A percentile compares a stretch with the other conserved stretches of the same genome.
Evolutionary conservation across 2,329 filamentous ascomycete genomes (phyloP).

Genomic region (Talaromyces sp.): DNA sequence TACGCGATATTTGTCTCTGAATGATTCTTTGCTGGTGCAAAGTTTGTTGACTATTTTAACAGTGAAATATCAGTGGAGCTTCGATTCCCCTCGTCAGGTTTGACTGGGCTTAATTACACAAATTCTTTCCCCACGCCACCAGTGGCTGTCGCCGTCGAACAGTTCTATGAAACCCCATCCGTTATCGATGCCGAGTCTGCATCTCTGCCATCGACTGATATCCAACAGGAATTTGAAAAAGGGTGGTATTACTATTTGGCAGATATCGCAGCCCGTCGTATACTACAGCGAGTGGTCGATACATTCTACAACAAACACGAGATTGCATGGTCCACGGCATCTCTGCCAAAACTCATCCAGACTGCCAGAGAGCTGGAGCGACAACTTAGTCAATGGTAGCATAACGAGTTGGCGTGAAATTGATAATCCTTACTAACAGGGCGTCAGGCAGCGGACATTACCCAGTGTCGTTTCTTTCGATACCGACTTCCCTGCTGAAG

Average conservation of each 20-base stretch:
- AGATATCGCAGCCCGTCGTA: slow-evolving; percentile 1
- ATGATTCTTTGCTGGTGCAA: not conserved
- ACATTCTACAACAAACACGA: slow-evolving; percentile 6
- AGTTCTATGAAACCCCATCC: not conserved
- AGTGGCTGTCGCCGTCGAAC: too few species aligned
- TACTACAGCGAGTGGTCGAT: not conserved
- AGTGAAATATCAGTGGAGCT: slow-evolving; percentile 10
- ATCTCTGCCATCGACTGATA: not conserved
- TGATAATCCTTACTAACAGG: too few species aligned
- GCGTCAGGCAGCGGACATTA: not conserved
- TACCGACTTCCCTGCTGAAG: not conserved
- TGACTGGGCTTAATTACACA: not conserved
- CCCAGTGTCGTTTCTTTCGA: not conserved
- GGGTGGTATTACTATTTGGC: slow-evolving; percentile 5
- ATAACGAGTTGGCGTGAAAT: not conserved
- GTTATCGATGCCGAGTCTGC: not conserved
- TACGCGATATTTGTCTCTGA: not conserved
- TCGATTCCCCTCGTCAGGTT: not conserved
- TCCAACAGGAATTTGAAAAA: not conserved
- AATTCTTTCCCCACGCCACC: slow-evolving; percentile 1
- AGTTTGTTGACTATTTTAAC: too few species aligned
- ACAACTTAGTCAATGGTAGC: slow-evolving; percentile 4
- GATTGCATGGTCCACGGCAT: not conserved
- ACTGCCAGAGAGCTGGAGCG: slow-evolving; percentile 2
- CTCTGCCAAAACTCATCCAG: not conserved